Evolutionary conservation across 2,329 filamentous ascomycete genomes (phyloP), one percentile per base, ranked within the genome.

Genomic region (Hypoxylon sp.): DNA sequence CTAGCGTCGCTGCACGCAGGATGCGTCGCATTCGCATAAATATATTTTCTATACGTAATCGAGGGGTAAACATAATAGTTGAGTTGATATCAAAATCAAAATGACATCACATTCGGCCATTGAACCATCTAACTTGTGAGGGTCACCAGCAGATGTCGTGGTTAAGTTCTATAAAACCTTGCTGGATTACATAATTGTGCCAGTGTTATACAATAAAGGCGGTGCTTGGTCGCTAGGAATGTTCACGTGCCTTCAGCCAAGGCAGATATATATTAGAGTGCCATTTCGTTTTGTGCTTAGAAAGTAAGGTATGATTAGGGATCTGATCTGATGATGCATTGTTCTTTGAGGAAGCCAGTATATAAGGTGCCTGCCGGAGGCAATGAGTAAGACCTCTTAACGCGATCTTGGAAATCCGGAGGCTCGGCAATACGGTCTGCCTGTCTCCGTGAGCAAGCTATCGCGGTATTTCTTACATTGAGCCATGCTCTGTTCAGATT

Each of bases 1-100:
- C 30, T 46, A 57, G 54, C 40, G 54, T 33, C 6, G 31, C 37
- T 56, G 17, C 25, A 40, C 20, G 37, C 31, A 42, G 37, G 20
- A 27, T 33, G 31, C 3, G 51, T 55, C 35, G 33, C 13, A 22
- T 46, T 55, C 20, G 35, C 14, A 55, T 44, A n/a, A n/a, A 20
- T 8, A 31, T 30, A 30, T 30, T 54, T 40, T 22, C 6, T 40
- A n/a, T 27, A 55, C 5, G 33, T 2, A 40, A n/a, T 35, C 14
- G 17, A 54, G 25, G 25, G 37, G 35, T 33, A 31, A 22, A 8
- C 17, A 14, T 5, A 33, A 33, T 4, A 27, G 25, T 27, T 5
- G 25, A 3, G 25, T 27, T 27, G 25, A 27, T 27, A 27, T 22
- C 20, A 44, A 27, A 42, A 11, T 22, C 10, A 11, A 14, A 42